Evolutionary conservation across 2,329 filamentous ascomycete genomes (phyloP).

Genomic region (Pyricularia grisea): DNA sequence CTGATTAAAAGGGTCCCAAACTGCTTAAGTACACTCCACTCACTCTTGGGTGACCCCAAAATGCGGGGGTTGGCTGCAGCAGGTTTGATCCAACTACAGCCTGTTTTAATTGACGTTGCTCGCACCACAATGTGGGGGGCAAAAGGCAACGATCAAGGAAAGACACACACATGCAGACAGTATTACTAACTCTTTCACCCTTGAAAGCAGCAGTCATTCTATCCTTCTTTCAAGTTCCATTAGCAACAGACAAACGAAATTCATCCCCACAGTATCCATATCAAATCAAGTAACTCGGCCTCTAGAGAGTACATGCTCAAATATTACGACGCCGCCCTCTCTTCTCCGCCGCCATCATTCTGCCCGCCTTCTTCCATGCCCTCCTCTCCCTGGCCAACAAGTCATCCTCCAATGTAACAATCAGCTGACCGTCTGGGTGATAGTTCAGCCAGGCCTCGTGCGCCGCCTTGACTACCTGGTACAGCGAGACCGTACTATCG

Average conservation of each 20-base stretch:
- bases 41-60: neutral
- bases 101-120: too few relatives aligned
- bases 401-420: slow-evolving; percentile 3
- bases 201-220: too few relatives aligned
- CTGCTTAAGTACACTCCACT: neutral
- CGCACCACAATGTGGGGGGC: too few relatives aligned
- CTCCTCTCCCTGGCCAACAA: neutral
- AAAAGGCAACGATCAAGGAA: too few relatives aligned
- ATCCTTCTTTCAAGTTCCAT: too few relatives aligned
- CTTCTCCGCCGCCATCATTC: neutral
- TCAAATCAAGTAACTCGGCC: too few relatives aligned
- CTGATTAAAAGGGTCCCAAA: too few relatives aligned
- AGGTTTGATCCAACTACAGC: neutral
- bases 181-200: too few relatives aligned
- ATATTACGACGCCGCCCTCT: neutral
- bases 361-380: neutral
- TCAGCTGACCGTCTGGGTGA: neutral
- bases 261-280: too few relatives aligned
- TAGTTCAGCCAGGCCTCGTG: neutral
- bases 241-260: too few relatives aligned
- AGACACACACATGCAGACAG: too few relatives aligned
- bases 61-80: neutral
- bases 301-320: neutral
- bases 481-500: neutral
- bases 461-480: neutral